phyloP scores from a whole-genome alignment of 2,329 filamentous ascomycete genomes.

The Trichophaea hybrida region DNA sequence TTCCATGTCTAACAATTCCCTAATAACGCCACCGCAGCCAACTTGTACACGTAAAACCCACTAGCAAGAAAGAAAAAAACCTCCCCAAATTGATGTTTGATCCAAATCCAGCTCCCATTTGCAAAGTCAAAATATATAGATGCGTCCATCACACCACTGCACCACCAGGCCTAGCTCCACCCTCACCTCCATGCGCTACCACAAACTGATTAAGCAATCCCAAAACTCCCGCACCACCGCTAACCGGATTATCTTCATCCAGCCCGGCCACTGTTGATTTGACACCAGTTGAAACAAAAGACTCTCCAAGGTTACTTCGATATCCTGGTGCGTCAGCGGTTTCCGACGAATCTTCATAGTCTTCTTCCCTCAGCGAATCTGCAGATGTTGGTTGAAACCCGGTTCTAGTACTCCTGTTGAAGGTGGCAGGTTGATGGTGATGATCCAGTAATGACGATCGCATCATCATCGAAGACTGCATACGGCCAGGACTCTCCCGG shows the following conservation, averaged over 20 bases:
- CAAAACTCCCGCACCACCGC: constrained; percentile 43
- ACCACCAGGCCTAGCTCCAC: neutral
- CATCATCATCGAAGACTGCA: constrained; percentile 44
- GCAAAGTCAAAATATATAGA: neutral
- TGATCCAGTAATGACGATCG: constrained; percentile 61
- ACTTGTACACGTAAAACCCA: too few species aligned
- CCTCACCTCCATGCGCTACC: neutral
- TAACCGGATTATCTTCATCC: constrained; percentile 37
- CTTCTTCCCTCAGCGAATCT: constrained; percentile 42
- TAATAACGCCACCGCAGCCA: too few species aligned
- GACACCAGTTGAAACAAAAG: constrained; percentile 37
- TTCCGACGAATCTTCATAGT: constrained; percentile 30
- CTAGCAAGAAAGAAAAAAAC: too few species aligned
- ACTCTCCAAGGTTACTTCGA: constrained; percentile 45
- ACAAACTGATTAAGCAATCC: constrained; percentile 51
- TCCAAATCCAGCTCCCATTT: too few species aligned
- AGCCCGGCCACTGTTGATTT: neutral
- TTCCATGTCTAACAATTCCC: too few species aligned
- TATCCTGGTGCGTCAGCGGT: constrained; percentile 29
- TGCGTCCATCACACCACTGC: neutral
- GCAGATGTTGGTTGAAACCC: constrained; percentile 38
- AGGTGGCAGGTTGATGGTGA: constrained; percentile 48
- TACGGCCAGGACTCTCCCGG: constrained; percentile 23
- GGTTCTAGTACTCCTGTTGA: constrained; percentile 34
- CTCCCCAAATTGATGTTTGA: too few species aligned